Evolutionary conservation across 345 rosid genomes (phyloP), one percentile per base, ranked within the genome.

Genomic region (Melaleuca alternifolia): DNA sequence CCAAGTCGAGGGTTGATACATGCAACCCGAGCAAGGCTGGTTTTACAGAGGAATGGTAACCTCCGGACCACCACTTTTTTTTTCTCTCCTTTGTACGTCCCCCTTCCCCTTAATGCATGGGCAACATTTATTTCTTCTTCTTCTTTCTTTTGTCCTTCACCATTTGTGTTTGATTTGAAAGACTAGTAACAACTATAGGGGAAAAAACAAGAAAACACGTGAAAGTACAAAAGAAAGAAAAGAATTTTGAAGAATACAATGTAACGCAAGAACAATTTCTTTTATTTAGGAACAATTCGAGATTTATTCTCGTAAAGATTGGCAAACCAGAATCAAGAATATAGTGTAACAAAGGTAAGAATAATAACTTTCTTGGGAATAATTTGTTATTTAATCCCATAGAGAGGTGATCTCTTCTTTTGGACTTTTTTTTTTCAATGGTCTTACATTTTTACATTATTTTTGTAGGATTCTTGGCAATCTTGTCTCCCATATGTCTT

Each of bases 21-120:
- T 33, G 90, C 91, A 87, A 50, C 88, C 41, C 3, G 90, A 91
- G 89, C 89, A 86, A 90, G 93, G 92, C 91, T 91, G 91, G 92
- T 26, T 83, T 92, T 87, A 92, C 91, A 90, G 90, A 91, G 91
- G 91, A 90, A 89, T 89, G 92, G 87, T 0, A 11, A 91, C 90
- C 83, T 91, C 20, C 14, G 51, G 4, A 87, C 87, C 46, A 71
- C 15, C 85, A 88, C 59, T 20, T 59, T 65, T 11, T 84, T 82
- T 3, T 50, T 44, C 33, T 54, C 41, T 41, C 41, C 41, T 41
- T 41, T 41, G 41, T 4, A 41, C 41, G 41, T 41, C 41, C 41
- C 41, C 4, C 41, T 41, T 41, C 4, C 4, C 41, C 41, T 41
- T 41, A 41, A 4, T 41, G 41, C 41, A 41, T 41, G 41, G 41